These are phyloP conservation scores for Acanthamoeba polyphaga DNA, from an alignment of 208 protist genomes.

Conservation along the genomic window DNA sequence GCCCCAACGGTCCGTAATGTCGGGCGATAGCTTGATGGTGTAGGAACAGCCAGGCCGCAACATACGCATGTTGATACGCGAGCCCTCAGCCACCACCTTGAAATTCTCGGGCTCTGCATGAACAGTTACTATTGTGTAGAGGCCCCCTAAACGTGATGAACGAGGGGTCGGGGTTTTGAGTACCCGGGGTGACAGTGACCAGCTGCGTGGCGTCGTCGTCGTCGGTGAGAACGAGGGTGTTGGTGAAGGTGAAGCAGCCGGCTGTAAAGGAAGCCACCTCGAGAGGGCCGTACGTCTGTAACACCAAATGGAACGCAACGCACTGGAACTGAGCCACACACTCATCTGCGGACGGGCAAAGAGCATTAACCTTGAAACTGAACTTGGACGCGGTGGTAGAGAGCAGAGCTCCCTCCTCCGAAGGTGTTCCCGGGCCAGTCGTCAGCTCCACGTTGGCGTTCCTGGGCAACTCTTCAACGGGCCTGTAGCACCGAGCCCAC, in stretches of 20 bases:
- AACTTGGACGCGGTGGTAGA: background rate
- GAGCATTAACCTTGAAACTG: background rate
- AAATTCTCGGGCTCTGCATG: background rate
- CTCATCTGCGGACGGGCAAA: background rate
- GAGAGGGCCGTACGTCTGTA: constrained; percentile 33
- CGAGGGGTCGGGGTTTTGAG: background rate
- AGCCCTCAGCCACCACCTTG: background rate
- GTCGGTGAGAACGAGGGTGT: background rate
- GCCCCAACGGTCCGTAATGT: constrained; percentile 15
- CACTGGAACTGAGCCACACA: background rate
- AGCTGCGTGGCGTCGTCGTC: background rate
- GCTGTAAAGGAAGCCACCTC: background rate
- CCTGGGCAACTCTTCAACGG: background rate
- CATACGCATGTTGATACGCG: background rate
- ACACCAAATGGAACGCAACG: background rate
- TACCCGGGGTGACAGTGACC: background rate
- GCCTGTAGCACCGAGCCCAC: background rate
- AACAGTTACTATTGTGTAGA: background rate
- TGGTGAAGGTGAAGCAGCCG: background rate
- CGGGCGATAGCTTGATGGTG: constrained; percentile 11
- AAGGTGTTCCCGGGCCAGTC: background rate
- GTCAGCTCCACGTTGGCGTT: background rate
- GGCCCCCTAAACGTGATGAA: background rate
- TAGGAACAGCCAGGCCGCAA: background rate
- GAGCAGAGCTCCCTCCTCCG: background rate